Conservation (phyloP, 768 basidiomycete species). For the Lactarius vividus region DNA sequence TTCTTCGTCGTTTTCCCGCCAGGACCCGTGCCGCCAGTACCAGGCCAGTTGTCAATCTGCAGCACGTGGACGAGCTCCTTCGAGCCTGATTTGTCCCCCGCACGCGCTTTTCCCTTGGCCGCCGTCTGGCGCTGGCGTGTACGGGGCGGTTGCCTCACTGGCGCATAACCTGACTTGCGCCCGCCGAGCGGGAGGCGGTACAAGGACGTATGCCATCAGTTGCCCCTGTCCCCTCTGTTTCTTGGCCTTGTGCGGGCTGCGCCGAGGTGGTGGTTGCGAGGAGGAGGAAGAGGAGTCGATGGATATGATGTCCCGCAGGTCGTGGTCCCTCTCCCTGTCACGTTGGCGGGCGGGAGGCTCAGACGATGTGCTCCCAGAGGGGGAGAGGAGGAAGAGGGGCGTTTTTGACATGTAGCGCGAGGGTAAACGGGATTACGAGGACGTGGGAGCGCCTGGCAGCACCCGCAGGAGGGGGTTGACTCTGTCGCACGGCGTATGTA, state of each 20-base stretch:
- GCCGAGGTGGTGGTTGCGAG: not conserved
- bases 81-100: constrained; percentile 2
- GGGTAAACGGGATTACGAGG: not conserved
- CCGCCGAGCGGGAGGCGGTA: not conserved
- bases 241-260: constrained; percentile 1
- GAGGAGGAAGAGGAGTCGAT: not conserved
- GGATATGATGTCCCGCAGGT: constrained; percentile 3
- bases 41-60: constrained; percentile 8
- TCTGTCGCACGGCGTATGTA: constrained; percentile 12
- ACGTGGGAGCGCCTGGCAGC: not conserved
- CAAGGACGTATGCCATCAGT: constrained; percentile 8
- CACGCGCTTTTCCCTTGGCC: not conserved
- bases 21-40: not conserved
- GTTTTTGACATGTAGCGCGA: not conserved
- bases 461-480: not conserved
- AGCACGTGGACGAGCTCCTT: constrained; percentile 1
- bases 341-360: no score
- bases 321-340: not conserved
- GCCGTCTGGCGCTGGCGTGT: not conserved
- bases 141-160: not conserved
- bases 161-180: constrained; percentile 2
- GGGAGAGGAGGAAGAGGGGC: no score
- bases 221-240: not conserved
- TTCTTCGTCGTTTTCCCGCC: not conserved
- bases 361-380: no score